Conservation (phyloP, 371 early-diverging fungal genomes). For the Circinella umbellata region DNA sequence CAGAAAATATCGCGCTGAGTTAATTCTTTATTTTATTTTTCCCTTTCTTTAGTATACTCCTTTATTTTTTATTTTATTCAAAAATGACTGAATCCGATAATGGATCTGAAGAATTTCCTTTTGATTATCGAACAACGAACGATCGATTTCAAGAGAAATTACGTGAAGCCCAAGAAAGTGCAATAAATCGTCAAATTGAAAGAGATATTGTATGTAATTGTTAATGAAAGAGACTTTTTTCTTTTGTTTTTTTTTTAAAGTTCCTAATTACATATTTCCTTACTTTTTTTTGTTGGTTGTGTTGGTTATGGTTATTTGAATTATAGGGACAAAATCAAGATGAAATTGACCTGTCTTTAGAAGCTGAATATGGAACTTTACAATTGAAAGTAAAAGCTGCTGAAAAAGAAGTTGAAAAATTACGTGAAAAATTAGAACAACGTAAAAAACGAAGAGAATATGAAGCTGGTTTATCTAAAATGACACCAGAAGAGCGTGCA, state of each 20-base stretch:
- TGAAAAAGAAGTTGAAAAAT: slow-evolving; percentile 21
- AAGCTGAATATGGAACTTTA: slow-evolving; percentile 13
- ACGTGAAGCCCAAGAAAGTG: slow-evolving; percentile 24
- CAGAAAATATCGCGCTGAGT: too few relatives aligned
- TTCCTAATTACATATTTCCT: too few relatives aligned
- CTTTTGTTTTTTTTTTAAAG: too few relatives aligned
- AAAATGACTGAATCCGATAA: slow-evolving; percentile 8
- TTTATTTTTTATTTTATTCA: background rate
- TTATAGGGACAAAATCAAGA: slow-evolving; percentile 2
- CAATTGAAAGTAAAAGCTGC: slow-evolving; percentile 16
- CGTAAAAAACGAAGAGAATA: slow-evolving; percentile 20
- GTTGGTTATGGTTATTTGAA: background rate
- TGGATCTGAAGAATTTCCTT: slow-evolving; percentile 18
- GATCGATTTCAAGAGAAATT: slow-evolving; percentile 36
- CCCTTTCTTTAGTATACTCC: too few relatives aligned
- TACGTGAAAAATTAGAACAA: slow-evolving; percentile 22
- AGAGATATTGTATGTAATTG: slow-evolving; percentile 26
- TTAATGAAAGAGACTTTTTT: too few relatives aligned
- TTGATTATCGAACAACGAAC: slow-evolving; percentile 29
- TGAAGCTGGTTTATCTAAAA: slow-evolving; percentile 34
- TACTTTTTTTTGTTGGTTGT: too few relatives aligned
- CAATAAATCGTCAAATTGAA: slow-evolving; percentile 23
- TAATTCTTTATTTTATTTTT: too few relatives aligned
- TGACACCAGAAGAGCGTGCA: slow-evolving; percentile 50
- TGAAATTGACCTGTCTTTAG: slow-evolving; percentile 18